Percentiles rank a stretch among this genome's conserved stretches.
These are phyloP conservation scores for Fusarium gaditjirri DNA, from an alignment of 2,329 filamentous ascomycete genomes.

Conservation along the genomic window DNA sequence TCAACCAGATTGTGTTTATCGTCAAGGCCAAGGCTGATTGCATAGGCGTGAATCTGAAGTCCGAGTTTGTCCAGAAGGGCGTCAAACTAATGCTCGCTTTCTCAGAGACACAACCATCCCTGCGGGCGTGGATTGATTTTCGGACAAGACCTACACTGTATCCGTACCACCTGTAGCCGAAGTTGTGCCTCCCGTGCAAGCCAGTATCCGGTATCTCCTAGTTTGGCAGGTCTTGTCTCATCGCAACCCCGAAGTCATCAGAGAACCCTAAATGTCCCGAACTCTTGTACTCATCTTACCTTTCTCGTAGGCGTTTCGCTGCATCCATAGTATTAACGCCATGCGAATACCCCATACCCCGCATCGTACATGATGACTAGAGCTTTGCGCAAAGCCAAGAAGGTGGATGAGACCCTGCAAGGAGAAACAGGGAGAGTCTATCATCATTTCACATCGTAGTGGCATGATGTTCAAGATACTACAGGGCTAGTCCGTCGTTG, in stretches of 20 bases:
- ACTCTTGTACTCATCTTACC: background rate
- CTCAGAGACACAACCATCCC: background rate
- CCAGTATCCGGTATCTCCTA: background rate
- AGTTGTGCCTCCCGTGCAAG: background rate
- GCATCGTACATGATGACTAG: constrained; percentile 5
- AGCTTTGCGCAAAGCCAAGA: constrained; percentile 4
- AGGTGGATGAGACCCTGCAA: constrained; percentile 20
- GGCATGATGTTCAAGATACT: constrained; percentile 4
- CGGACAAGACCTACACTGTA: background rate
- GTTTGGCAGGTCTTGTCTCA: background rate
- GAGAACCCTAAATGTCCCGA: constrained; percentile 35
- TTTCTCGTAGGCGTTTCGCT: background rate
- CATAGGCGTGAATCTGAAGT: background rate
- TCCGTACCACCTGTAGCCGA: background rate
- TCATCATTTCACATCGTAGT: background rate
- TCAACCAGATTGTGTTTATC: background rate
- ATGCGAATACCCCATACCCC: constrained; percentile 23
- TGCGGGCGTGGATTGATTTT: background rate
- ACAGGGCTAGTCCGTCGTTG: background rate
- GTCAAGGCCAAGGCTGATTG: background rate
- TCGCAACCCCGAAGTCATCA: background rate
- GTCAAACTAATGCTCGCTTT: background rate
- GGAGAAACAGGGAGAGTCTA: background rate
- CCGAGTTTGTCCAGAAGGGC: background rate
- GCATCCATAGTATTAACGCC: background rate